Evolutionary conservation across 495 filamentous ascomycete species (phyloP).

Genomic region (Oidiodendron maius): DNA sequence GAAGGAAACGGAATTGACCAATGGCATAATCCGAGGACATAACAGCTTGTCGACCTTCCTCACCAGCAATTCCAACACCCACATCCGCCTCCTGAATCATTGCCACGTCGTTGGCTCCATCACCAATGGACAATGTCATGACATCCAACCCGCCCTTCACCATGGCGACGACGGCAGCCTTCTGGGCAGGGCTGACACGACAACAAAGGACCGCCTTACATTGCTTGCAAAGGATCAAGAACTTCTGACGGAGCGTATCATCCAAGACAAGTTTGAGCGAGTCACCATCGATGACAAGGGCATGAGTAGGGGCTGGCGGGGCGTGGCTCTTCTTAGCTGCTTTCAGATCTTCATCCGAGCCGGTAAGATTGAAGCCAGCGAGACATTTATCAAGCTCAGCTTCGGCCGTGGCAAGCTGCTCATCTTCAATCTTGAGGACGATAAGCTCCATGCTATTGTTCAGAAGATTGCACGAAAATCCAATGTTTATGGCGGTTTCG

Average conservation of each 20-base stretch:
- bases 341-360: constrained; percentile 80
- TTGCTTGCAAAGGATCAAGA: constrained; percentile 93
- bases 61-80: constrained; percentile 95
- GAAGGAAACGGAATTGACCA: constrained; percentile 92
- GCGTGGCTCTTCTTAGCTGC: constrained; percentile 75
- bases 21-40: constrained; percentile 99
- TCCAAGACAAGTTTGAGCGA: constrained; percentile 85
- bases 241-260: constrained; percentile 79
- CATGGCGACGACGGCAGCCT: constrained; percentile 95
- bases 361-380: constrained; percentile 68
- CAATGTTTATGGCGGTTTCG: constrained; percentile 99
- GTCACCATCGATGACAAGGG: constrained; percentile 96
- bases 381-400: constrained; percentile 69
- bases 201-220: constrained; percentile 97
- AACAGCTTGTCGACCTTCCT: constrained; percentile 92
- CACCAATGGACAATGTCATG: constrained; percentile 94
- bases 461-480: constrained; percentile 96
- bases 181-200: constrained; percentile 93
- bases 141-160: constrained; percentile 92
- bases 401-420: constrained; percentile 56
- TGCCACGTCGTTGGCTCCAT: constrained; percentile 97
- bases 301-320: constrained; percentile 81
- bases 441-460: constrained; percentile 98
- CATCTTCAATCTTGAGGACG: constrained; percentile 78
- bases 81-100: constrained; percentile 99